phyloP scores from a whole-genome alignment of 345 rosid species.

The Adansonia digitata region DNA sequence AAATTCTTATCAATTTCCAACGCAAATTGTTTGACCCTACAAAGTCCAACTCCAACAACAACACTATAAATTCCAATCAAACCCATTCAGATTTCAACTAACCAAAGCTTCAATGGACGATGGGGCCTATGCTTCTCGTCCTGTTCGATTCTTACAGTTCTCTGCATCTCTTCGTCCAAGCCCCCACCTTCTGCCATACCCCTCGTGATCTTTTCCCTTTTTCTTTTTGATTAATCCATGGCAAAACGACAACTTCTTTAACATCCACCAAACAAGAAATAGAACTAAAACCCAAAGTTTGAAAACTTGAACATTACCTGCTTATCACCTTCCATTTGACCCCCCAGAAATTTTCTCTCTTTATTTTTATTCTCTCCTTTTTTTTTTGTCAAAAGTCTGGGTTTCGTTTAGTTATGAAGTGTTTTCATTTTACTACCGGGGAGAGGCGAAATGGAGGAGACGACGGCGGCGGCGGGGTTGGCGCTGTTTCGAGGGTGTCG shows the following conservation, averaged over 20 bases:
- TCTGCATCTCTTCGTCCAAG: background rate
- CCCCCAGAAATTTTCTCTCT: background rate
- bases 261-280: background rate
- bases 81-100: background rate
- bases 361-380: background rate
- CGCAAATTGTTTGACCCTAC: background rate
- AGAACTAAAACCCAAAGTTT: background rate
- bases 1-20: background rate
- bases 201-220: background rate
- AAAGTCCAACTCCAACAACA: background rate
- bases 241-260: background rate
- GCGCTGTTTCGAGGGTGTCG: constrained; percentile 46
- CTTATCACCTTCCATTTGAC: background rate
- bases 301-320: background rate
- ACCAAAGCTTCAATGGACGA: background rate
- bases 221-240: background rate
- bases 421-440: constrained; percentile 88
- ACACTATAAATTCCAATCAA: constrained; percentile 2
- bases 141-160: background rate
- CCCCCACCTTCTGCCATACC: background rate
- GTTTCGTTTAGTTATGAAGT: constrained; percentile 49
- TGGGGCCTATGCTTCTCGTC: background rate
- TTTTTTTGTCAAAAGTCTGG: background rate
- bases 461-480: constrained; percentile 17
- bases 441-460: constrained; percentile 42